A percentile compares a stretch with the other conserved stretches of the same genome.
phyloP scores from a whole-genome alignment of 768 basidiomycete species.

The Glaciozyma antarctica region DNA sequence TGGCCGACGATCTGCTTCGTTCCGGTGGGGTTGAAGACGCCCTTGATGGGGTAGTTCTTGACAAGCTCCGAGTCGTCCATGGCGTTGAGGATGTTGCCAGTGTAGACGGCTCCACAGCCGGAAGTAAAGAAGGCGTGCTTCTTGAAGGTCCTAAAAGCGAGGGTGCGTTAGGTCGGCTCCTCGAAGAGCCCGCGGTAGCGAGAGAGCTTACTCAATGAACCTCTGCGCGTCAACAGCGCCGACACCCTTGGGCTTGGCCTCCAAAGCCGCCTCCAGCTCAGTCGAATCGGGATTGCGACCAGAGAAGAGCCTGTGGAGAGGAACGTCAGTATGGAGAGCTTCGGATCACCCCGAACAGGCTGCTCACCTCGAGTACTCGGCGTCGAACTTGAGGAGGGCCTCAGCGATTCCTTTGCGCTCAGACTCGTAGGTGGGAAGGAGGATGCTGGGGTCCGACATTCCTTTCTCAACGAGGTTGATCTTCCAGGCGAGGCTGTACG shows the following conservation, averaged over 20 bases:
- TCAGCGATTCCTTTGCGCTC: constrained; percentile 34
- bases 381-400: constrained; percentile 35
- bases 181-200: background rate
- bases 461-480: constrained; percentile 37
- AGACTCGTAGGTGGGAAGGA: constrained; percentile 35
- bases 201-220: constrained; percentile 30
- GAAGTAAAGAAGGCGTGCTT: constrained; percentile 36
- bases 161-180: background rate
- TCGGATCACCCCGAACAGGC: too few species aligned
- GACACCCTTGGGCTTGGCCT: constrained; percentile 19
- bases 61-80: constrained; percentile 31
- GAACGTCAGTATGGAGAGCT: too few species aligned
- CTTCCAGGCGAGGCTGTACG: constrained; percentile 36
- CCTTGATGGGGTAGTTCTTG: constrained; percentile 29
- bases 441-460: constrained; percentile 27
- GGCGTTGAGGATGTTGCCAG: constrained; percentile 32
- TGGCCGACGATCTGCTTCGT: constrained; percentile 28
- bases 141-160: constrained; percentile 28
- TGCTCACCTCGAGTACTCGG: constrained; percentile 27
- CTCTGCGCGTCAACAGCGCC: constrained; percentile 34
- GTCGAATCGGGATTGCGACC: constrained; percentile 24
- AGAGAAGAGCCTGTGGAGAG: too few species aligned
- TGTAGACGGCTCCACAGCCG: constrained; percentile 35
- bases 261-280: constrained; percentile 15
- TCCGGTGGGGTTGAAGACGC: constrained; percentile 34